Evolutionary conservation across 192 early-diverging fungal species (phyloP).

Genomic region (Dissophora ornata): DNA sequence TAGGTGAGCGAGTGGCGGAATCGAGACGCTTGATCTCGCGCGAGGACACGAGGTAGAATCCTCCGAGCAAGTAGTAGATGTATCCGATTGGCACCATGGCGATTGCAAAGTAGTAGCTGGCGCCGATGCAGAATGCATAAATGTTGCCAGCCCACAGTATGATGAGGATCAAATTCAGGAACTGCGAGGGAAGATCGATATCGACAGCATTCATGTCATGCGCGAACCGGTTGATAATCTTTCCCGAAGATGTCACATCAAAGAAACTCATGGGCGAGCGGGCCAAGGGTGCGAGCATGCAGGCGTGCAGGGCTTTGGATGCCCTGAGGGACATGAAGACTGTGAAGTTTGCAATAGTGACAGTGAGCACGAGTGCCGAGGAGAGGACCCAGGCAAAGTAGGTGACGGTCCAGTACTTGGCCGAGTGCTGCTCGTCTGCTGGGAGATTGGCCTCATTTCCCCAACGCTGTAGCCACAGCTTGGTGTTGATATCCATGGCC

Average conservation of each 20-base stretch:
- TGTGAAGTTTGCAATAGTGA: slow-evolving; percentile 65
- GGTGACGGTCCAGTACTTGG: slow-evolving; percentile 14
- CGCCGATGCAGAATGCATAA: slow-evolving; percentile 60
- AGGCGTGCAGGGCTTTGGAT: slow-evolving; percentile 58
- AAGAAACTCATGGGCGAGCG: slow-evolving; percentile 66
- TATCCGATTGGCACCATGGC: slow-evolving; percentile 33
- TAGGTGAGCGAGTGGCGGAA: slow-evolving; percentile 45
- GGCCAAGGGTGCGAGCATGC: slow-evolving; percentile 70
- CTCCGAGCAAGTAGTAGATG: slow-evolving; percentile 65
- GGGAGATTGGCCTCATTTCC: neutral
- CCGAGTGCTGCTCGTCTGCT: neutral
- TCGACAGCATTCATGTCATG: slow-evolving; percentile 83
- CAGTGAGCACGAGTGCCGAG: slow-evolving; percentile 33
- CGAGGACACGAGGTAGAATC: slow-evolving; percentile 68
- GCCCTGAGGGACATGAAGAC: slow-evolving; percentile 70
- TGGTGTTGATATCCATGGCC: neutral
- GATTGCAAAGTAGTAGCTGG: slow-evolving; percentile 69
- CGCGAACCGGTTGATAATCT: slow-evolving; percentile 85
- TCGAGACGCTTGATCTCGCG: slow-evolving; percentile 94
- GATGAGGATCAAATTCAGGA: slow-evolving; percentile 56
- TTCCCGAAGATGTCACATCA: slow-evolving; percentile 57
- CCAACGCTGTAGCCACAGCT: slow-evolving; percentile 15
- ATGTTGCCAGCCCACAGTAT: slow-evolving; percentile 54
- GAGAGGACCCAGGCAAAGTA: slow-evolving; percentile 24
- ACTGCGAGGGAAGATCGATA: slow-evolving; percentile 54